Evolutionary conservation across 83 land plant genomes (phyloP), one percentile per base, ranked within the genome.

Genomic region (Picea mariana): DNA sequence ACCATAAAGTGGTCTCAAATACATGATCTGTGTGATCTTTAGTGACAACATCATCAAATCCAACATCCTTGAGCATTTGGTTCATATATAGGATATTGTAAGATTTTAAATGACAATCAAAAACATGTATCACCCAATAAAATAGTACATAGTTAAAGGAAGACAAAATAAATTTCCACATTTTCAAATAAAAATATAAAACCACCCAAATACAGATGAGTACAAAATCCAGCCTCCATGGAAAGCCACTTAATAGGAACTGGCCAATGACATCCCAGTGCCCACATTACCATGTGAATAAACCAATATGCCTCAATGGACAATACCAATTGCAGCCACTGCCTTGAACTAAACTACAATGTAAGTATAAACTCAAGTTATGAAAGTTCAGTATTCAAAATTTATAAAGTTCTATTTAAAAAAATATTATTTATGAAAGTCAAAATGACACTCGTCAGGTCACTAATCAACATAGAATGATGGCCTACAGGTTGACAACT

Each of bases 21-120:
- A 96, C 99, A 96, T 93, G 98, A 69, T 90, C 65, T n/a, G 99
- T 98, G 17, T 96, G 91, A 82, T 98, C 99, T 86, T 98, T 99
- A 3, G 96, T 98, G 44, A 88, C 78, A n/a, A 98, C 97, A 15
- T 93, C 89, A 67, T 59, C 64, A 73, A 98, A 98, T 26, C 99
- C 99, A 82, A 96, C 97, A 82, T 93, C 92, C 69, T 63, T 76
- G 34, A 98, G 90, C 97, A 98, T 93, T 99, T 98, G 91, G 31
- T 78, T 78, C 11, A 26, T 58, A 44, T 9, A 44, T 69, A 69
- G 44, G 47, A 38, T 34, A 31, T 6, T 31, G 73, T 68, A 68
- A 17, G 73, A 68, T 5, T 13, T 5, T 34, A 15, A 68, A 68
- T 15, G 73, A 18, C 20, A 42, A 72, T 42, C 9, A 72, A 72